Evolutionary conservation across 352 stramenopile genomes (phyloP).

Genomic region (Thraustotheca clavata): DNA sequence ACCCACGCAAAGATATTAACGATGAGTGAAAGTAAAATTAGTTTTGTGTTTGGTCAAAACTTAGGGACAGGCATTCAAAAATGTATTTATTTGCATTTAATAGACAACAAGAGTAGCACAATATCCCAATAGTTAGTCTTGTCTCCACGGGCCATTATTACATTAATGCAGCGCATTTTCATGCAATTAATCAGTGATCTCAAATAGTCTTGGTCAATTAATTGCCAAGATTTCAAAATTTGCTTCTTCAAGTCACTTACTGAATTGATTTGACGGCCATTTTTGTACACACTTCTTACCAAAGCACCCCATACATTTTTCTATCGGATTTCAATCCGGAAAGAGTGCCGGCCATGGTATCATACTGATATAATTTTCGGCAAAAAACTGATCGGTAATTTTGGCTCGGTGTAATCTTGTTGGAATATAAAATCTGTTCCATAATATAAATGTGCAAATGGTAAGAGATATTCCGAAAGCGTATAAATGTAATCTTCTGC

Average conservation of each 20-base stretch:
- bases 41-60: neutral
- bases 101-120: neutral
- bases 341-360: neutral
- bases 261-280: neutral
- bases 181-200: neutral
- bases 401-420: slow-evolving; percentile 14
- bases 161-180: too few relatives aligned
- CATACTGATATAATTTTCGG: neutral
- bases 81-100: neutral
- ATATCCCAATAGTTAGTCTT: too few relatives aligned
- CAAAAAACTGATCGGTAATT: slow-evolving; percentile 7
- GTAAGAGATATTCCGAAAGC: slow-evolving; percentile 17
- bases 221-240: neutral
- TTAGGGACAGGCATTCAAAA: neutral
- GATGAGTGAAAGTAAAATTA: too few relatives aligned
- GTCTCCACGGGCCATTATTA: too few relatives aligned
- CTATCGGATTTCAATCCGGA: slow-evolving; percentile 7
- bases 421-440: slow-evolving; percentile 17
- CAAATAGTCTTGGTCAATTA: neutral
- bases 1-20: neutral
- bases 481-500: neutral
- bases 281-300: neutral
- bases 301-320: slow-evolving; percentile 11
- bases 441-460: slow-evolving; percentile 16
- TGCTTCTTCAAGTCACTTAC: neutral